phyloP scores from a whole-genome alignment of 2,329 filamentous ascomycete species.

The Pseudopyricularia cyperi region DNA sequence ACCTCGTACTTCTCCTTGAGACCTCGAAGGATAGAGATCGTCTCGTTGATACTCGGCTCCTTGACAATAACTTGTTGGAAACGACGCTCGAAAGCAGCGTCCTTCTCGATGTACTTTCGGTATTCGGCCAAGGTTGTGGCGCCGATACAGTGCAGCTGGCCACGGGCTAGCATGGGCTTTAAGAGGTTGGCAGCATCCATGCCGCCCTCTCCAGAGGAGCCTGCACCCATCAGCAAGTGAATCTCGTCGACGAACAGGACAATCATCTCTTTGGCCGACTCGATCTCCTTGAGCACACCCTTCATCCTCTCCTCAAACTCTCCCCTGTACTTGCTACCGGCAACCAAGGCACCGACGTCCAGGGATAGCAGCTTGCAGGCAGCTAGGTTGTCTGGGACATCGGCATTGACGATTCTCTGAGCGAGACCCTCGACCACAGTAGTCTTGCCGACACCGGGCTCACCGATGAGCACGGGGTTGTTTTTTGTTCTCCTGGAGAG shows the following conservation, averaged over 20 bases:
- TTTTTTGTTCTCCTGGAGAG: constrained; percentile 92
- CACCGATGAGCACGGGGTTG: constrained; percentile 95
- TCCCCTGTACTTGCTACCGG: constrained; percentile 95
- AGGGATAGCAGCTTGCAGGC: constrained; percentile 89
- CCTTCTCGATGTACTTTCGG: constrained; percentile 93
- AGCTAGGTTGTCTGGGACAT: constrained; percentile 90
- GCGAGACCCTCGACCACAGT: constrained; percentile 95
- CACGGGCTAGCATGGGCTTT: constrained; percentile 95
- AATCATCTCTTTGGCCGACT: constrained; percentile 90
- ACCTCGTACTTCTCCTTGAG: constrained; percentile 97
- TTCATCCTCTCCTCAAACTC: constrained; percentile 99
- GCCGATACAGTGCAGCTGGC: constrained; percentile 94
- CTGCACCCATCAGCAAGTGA: constrained; percentile 94
- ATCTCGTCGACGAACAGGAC: constrained; percentile 98
- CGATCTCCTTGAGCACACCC: constrained; percentile 92
- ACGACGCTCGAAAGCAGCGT: constrained; percentile 91
- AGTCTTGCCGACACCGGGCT: constrained; percentile 96
- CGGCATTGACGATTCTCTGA: constrained; percentile 87
- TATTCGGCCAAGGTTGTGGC: constrained; percentile 93
- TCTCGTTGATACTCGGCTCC: constrained; percentile 79
- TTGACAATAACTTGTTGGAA: constrained; percentile 98
- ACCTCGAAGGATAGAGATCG: constrained; percentile 94
- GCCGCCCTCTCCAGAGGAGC: constrained; percentile 84
- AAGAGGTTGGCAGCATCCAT: constrained; percentile 98
- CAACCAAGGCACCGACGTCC: constrained; percentile 88